phyloP scores from a whole-genome alignment of 2,329 filamentous ascomycete species.

The Acrocalymma vagum region DNA sequence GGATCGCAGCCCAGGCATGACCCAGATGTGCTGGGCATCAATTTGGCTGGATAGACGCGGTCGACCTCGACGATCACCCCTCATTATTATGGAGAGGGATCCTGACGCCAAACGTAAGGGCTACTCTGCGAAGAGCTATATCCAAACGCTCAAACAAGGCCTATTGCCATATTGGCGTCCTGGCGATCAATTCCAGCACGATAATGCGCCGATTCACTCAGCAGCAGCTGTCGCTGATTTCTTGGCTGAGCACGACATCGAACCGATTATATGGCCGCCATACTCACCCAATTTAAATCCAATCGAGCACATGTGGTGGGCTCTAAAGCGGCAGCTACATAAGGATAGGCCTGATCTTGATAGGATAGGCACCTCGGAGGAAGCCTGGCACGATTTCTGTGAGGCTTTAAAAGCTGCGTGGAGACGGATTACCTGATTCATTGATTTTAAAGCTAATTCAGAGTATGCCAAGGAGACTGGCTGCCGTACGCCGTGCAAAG shows the following conservation, averaged over 20 bases:
- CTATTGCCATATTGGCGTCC: conserved; percentile 6
- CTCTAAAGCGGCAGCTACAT: conserved; percentile 20
- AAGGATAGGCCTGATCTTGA: conserved; percentile 12
- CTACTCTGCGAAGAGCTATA: conserved; percentile 16
- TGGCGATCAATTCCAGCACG: conserved; percentile 21
- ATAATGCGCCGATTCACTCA: conserved; percentile 31
- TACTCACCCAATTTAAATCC: conserved; percentile 32
- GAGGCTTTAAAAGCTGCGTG: conserved; percentile 6
- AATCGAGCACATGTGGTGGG: conserved; percentile 29
- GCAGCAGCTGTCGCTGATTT: conserved; percentile 11
- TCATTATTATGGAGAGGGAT: conserved; percentile 19
- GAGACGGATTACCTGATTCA: conserved; percentile 8
- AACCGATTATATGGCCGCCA: conserved; percentile 18
- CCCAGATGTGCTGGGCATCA: conserved; percentile 6
- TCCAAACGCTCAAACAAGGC: conserved; percentile 8
- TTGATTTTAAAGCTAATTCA: conserved; percentile 5
- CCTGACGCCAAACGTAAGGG: background rate
- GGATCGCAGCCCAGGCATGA: too few relatives aligned
- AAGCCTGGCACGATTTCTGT: conserved; percentile 7
- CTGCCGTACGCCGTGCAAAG: conserved; percentile 1
- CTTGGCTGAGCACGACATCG: conserved; percentile 18
- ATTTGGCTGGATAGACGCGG: conserved; percentile 10
- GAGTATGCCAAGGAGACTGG: conserved; percentile 10
- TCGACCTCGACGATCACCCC: conserved; percentile 1
- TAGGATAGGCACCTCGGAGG: conserved; percentile 3